Evolutionary conservation across 495 filamentous ascomycete genomes (phyloP), one percentile per base, ranked within the genome.

Genomic region (Hypomontagnella monticulosa): DNA sequence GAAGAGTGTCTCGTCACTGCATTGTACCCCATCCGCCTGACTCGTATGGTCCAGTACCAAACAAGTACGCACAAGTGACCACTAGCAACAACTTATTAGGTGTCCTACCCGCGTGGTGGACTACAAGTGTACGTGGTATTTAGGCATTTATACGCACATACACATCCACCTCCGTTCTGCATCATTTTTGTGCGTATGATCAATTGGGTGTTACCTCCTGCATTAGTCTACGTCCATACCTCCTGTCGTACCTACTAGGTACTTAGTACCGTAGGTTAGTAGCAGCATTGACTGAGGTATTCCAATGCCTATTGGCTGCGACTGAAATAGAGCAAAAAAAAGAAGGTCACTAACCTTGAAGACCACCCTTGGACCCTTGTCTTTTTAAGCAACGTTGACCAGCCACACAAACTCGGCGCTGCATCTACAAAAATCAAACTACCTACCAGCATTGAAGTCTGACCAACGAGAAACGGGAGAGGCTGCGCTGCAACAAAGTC

Each of bases 121-220:
- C 46, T 64, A 27, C 23, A 6, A 27, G n/a, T 27, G 3, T 27
- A 27, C 23, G 23, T 27, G 23, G 23, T 27, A 46, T 51, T 49
- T 58, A 64, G 53, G 47, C 52, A 59, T 34, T 47, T 50, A 33
- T 20, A 48, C 56, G 37, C 48, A 34, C 42, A 55, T 42, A 37
- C 50, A 55, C 50, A 32, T 11, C 44, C 12, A 14, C 30, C 57
- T 52, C 57, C 57, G 36, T 52, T 16, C 52, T 66, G 34, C 46
- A 47, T 59, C 51, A 50, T 51, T 50, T 12, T 27, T 61, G 47
- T 61, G 63, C 51, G 44, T 52, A 55, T 61, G 51, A 62, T 57
- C 61, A 18, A 62, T 67, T 67, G 57, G 64, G 57, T 67, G 63
- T 43, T 57, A 57, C 52, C 57, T 67, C 63, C 63, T 67, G 63